A percentile compares a stretch with the other conserved stretches of the same genome.
Conservation (phyloP, 1,139 yeast genomes). For the Ogataea hybrid region DNA sequence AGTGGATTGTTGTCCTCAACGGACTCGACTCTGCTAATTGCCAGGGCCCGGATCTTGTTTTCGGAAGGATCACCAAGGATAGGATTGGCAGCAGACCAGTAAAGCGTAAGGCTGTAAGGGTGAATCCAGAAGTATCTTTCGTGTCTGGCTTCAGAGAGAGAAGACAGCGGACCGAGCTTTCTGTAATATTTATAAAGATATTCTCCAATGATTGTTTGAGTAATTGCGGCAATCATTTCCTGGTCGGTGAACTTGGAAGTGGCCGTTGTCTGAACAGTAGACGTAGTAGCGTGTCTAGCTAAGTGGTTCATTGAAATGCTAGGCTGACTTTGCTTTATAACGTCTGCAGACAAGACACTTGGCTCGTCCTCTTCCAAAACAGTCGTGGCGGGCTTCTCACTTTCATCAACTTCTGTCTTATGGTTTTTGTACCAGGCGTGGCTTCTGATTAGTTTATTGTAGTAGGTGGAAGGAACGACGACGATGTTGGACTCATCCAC, state of each 20-base stretch:
- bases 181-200: conserved; percentile 84
- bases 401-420: conserved; percentile 3
- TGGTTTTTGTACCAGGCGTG: conserved; percentile 33
- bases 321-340: conserved; percentile 4
- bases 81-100: conserved; percentile 88
- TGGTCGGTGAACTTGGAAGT: conserved; percentile 73
- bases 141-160: conserved; percentile 79
- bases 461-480: conserved; percentile 62
- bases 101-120: conserved; percentile 86
- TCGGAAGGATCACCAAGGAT: conserved; percentile 66
- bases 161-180: conserved; percentile 68
- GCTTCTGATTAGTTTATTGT: conserved; percentile 48
- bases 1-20: conserved; percentile 83
- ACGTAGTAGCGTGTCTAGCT: conserved; percentile 13
- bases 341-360: conserved; percentile 9
- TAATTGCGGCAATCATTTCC: conserved; percentile 80
- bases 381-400: background rate
- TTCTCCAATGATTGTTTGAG: conserved; percentile 94
- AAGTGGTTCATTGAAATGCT: conserved; percentile 11
- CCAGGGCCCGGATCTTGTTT: conserved; percentile 73
- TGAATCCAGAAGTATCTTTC: conserved; percentile 96
- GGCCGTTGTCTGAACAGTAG: conserved; percentile 40
- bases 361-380: conserved; percentile 8
- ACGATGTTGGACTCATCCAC: conserved; percentile 61
- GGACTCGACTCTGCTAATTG: conserved; percentile 75